phyloP scores from a whole-genome alignment of 345 rosid species.

The Aegle marmelos region DNA sequence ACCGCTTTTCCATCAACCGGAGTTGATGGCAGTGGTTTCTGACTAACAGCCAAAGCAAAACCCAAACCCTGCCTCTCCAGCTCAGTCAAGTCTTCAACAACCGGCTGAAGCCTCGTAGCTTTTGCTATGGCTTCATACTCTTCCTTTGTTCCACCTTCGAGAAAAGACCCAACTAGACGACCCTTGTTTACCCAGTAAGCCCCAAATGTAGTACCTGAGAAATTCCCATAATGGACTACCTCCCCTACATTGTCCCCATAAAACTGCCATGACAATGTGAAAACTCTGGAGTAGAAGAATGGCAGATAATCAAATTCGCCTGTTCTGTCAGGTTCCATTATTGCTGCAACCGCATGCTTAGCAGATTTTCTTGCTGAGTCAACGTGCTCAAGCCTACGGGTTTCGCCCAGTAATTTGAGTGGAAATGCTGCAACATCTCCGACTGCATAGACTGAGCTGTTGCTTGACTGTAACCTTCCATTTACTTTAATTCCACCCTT shows the following conservation, averaged over 20 bases:
- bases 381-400: constrained; percentile 92
- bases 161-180: constrained; percentile 81
- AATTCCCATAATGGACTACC: constrained; percentile 85
- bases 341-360: constrained; percentile 66
- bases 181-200: constrained; percentile 90
- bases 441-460: constrained; percentile 77
- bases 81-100: constrained; percentile 46
- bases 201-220: constrained; percentile 61
- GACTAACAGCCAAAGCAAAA: constrained; percentile 57
- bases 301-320: constrained; percentile 82
- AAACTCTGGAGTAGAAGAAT: constrained; percentile 90
- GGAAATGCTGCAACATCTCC: constrained; percentile 95
- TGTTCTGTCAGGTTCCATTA: constrained; percentile 70
- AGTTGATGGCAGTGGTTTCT: constrained; percentile 29
- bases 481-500: constrained; percentile 96
- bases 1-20: constrained; percentile 15
- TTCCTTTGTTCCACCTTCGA: constrained; percentile 92
- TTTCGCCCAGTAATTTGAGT: constrained; percentile 72
- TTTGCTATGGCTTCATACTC: constrained; percentile 82
- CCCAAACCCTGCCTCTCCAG: constrained; percentile 62
- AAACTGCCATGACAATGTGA: constrained; percentile 85
- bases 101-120: constrained; percentile 66
- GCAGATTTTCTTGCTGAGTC: constrained; percentile 90
- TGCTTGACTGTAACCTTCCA: constrained; percentile 78
- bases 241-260: constrained; percentile 90